Conservation (phyloP, 805 yeast species). For the Diddensiella caesifluorescens region DNA sequence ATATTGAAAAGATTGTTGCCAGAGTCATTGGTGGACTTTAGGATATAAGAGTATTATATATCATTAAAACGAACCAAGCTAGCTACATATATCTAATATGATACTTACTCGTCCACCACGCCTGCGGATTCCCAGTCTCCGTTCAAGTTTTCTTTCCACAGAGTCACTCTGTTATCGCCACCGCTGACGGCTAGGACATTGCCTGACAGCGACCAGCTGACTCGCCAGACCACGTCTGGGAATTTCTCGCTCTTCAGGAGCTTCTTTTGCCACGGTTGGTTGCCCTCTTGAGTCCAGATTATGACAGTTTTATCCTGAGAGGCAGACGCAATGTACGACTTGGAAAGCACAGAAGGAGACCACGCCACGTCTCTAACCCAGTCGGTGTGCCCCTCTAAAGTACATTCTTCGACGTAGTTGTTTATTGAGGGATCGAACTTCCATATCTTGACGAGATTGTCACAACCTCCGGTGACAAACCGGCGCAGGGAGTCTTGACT, state of each 20-base stretch:
- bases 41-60: background rate
- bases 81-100: background rate
- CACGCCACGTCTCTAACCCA: slow-evolving; percentile 99
- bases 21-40: slow-evolving; percentile 5
- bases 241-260: slow-evolving; percentile 71
- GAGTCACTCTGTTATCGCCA: slow-evolving; percentile 91
- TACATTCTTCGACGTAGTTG: slow-evolving; percentile 66
- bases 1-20: slow-evolving; percentile 47
- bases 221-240: slow-evolving; percentile 98
- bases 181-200: slow-evolving; percentile 92
- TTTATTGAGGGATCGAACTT: slow-evolving; percentile 49
- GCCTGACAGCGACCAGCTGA: slow-evolving; percentile 95
- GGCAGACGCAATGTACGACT: slow-evolving; percentile 90
- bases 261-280: slow-evolving; percentile 73
- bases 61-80: background rate
- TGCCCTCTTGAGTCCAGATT: slow-evolving; percentile 84
- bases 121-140: slow-evolving; percentile 99
- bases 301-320: slow-evolving; percentile 94
- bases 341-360: slow-evolving; percentile 87
- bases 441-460: slow-evolving; percentile 92
- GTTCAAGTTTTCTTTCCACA: slow-evolving; percentile 91
- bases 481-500: slow-evolving; percentile 43
- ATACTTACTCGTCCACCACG: slow-evolving; percentile 69
- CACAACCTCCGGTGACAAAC: slow-evolving; percentile 93
- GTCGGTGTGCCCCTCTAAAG: slow-evolving; percentile 85